Evolutionary conservation across 1,284 basidiomycete genomes (phyloP).

Genomic region (Anthracocystis walkeri): DNA sequence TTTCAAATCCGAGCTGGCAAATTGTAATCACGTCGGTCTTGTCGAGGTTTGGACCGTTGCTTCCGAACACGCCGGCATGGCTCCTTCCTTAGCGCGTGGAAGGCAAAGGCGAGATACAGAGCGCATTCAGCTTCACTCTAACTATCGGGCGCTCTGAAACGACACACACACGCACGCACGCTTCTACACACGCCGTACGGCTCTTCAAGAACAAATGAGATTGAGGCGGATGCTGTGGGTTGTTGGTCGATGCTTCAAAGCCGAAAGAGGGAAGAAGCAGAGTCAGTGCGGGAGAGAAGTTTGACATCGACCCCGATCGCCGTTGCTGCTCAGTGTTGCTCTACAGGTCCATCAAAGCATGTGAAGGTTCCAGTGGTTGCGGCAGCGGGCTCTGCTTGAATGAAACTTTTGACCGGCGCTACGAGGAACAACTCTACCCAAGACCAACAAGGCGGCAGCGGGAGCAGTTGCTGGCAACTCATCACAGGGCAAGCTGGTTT

Average conservation of each 20-base stretch:
- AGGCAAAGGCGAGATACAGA: background rate
- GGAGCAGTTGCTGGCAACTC: background rate
- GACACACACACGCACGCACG: background rate
- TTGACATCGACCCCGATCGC: conserved; percentile 7
- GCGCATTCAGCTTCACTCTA: background rate
- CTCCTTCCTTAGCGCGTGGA: conserved; percentile 4
- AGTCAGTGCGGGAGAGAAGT: conserved; percentile 9
- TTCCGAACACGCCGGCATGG: conserved; percentile 9
- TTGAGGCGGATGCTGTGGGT: background rate
- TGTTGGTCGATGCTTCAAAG: background rate
- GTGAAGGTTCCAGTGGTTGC: background rate
- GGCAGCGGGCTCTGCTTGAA: background rate
- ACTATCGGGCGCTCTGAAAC: background rate
- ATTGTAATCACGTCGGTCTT: conserved; percentile 18
- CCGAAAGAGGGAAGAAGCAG: background rate
- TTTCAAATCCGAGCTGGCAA: background rate
- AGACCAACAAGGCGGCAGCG: too few relatives aligned
- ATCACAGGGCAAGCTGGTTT: too few relatives aligned
- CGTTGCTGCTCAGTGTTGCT: conserved; percentile 1
- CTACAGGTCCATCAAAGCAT: background rate
- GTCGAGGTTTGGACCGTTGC: conserved; percentile 13
- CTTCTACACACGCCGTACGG: background rate
- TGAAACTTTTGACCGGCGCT: conserved; percentile 13
- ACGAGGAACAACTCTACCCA: conserved; percentile 11
- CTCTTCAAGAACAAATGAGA: background rate